Percentiles rank a stretch among this genome's conserved stretches.
Evolutionary conservation across 768 basidiomycete species (phyloP).

Genomic region (Lactifluus volemus): DNA sequence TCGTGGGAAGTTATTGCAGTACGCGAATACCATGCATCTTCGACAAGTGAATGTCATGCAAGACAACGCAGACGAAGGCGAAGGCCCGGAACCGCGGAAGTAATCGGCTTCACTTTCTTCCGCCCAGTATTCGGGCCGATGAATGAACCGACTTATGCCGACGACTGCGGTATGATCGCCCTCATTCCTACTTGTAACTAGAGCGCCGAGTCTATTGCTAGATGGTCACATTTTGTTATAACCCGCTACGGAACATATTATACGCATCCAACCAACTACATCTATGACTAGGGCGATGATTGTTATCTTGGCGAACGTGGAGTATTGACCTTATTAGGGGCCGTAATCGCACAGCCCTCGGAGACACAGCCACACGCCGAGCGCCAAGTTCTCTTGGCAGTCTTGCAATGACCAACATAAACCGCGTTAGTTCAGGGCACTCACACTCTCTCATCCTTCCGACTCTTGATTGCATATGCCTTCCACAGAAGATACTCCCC

Average conservation of each 20-base stretch:
- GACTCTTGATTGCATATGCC: not conserved
- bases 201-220: not conserved
- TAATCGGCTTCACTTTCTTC: not conserved
- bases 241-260: too few species aligned
- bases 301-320: too few species aligned
- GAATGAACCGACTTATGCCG: too few species aligned
- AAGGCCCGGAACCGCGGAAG: not conserved
- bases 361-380: slow-evolving; percentile 5
- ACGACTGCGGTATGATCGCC: too few species aligned
- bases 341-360: too few species aligned
- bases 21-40: slow-evolving; percentile 50
- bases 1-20: slow-evolving; percentile 39
- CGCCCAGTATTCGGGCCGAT: too few species aligned
- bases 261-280: not conserved
- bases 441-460: not conserved
- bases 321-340: too few species aligned
- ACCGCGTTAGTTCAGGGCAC: not conserved
- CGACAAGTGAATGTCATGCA: slow-evolving; percentile 28
- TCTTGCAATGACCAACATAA: not conserved
- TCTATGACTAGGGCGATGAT: not conserved
- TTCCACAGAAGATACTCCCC: slow-evolving; percentile 12
- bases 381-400: not conserved
- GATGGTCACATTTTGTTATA: not conserved
- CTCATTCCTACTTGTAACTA: too few species aligned
- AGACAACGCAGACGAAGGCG: slow-evolving; percentile 44